Evolutionary conservation across 257 asterid species (phyloP).

Genomic region (Schizonepeta tenuifolia): DNA sequence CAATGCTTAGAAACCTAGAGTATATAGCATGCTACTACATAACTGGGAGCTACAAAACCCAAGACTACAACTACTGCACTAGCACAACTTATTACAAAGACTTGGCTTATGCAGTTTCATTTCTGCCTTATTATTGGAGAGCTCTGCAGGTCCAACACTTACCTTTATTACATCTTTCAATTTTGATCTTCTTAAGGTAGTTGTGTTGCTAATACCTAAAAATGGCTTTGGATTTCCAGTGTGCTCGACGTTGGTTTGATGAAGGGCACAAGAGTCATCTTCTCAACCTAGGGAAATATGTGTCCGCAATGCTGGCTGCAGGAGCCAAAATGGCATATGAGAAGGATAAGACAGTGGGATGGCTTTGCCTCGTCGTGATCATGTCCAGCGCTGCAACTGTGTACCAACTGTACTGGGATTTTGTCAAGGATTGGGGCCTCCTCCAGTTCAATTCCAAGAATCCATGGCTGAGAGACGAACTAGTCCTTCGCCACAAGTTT

Average conservation of each 20-base stretch:
- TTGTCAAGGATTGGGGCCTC: slow-evolving; percentile 94
- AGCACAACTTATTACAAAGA: slow-evolving; percentile 74
- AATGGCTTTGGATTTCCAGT: slow-evolving; percentile 42
- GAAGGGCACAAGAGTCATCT: slow-evolving; percentile 92
- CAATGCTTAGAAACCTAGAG: slow-evolving; percentile 78
- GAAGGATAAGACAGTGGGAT: slow-evolving; percentile 68
- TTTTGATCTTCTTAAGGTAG: neutral
- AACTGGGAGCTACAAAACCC: slow-evolving; percentile 89
- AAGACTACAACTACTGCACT: slow-evolving; percentile 79
- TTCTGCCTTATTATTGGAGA: slow-evolving; percentile 96
- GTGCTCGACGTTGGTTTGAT: slow-evolving; percentile 94
- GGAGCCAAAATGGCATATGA: slow-evolving; percentile 94
- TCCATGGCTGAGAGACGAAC: slow-evolving; percentile 92
- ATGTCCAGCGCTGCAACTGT: slow-evolving; percentile 80
- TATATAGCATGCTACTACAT: slow-evolving; percentile 84
- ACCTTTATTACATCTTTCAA: neutral
- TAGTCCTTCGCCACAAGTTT: slow-evolving; percentile 68
- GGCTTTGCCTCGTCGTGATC: slow-evolving; percentile 71
- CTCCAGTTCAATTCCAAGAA: slow-evolving; percentile 84
- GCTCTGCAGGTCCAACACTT: slow-evolving; percentile 79
- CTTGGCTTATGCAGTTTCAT: slow-evolving; percentile 91
- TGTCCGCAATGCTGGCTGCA: slow-evolving; percentile 96
- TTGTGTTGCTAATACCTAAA: neutral
- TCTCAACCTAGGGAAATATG: slow-evolving; percentile 84
- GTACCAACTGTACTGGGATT: slow-evolving; percentile 95